Percentiles rank a stretch among this genome's conserved stretches.
phyloP scores from a whole-genome alignment of 306 rosid genomes.

The Biancaea sappan region DNA sequence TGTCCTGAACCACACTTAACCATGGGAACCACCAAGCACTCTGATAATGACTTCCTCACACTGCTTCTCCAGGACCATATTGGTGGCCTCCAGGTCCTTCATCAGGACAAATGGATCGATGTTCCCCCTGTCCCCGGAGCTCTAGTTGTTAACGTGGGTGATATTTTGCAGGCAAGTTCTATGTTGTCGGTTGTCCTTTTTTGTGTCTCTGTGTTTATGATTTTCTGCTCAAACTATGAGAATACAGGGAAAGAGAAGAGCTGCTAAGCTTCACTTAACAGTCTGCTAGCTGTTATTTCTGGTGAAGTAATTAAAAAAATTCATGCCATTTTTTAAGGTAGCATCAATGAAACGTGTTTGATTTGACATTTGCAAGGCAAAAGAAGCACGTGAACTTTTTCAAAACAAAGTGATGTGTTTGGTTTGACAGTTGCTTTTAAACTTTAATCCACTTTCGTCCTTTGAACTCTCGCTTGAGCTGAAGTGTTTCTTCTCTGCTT shows the following conservation, averaged over 20 bases:
- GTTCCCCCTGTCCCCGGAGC: slow-evolving; percentile 32
- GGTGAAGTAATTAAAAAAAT: no score
- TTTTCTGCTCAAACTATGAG: not conserved
- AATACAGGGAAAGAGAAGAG: not conserved
- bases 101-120: slow-evolving; percentile 33
- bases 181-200: not conserved
- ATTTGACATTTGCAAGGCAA: no score
- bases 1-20: slow-evolving; percentile 45
- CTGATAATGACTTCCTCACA: slow-evolving; percentile 39
- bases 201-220: not conserved
- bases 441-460: no score
- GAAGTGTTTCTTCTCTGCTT: no score
- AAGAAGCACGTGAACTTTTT: no score
- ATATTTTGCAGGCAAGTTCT: slow-evolving; percentile 42
- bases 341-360: no score
- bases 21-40: slow-evolving; percentile 29
- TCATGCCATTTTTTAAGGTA: not conserved
- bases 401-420: no score
- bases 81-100: slow-evolving; percentile 40
- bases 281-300: no score
- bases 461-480: no score
- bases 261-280: no score
- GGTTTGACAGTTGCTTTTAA: no score
- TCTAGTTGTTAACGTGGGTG: slow-evolving; percentile 37
- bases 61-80: slow-evolving; percentile 44